These are phyloP conservation scores for Kwoniella pini DNA, from an alignment of 768 basidiomycete species.

Conservation along the genomic window DNA sequence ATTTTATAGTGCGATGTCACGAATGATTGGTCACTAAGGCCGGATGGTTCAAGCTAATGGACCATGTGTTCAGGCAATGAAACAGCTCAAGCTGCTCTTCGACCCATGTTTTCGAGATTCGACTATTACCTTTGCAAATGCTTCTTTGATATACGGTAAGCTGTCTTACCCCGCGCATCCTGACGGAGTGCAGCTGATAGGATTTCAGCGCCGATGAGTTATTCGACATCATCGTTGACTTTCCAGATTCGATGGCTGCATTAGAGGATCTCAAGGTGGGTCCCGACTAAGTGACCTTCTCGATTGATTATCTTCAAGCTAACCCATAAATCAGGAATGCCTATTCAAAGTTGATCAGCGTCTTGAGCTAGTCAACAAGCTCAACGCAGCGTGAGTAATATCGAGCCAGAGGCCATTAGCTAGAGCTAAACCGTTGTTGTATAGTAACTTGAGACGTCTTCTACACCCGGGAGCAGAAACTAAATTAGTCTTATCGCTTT, in stretches of 20 bases:
- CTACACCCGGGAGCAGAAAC: constrained; percentile 97
- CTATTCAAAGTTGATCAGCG: constrained; percentile 57
- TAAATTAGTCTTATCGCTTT: constrained; percentile 81
- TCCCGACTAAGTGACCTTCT: too few relatives aligned
- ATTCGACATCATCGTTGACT: constrained; percentile 95
- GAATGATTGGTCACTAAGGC: not conserved
- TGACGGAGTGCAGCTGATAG: constrained; percentile 11
- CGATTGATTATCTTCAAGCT: too few relatives aligned
- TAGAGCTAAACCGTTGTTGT: not conserved
- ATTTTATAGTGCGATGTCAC: too few relatives aligned
- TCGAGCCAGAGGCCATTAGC: too few relatives aligned
- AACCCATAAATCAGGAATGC: constrained; percentile 43
- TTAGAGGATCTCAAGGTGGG: constrained; percentile 79
- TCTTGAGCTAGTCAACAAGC: constrained; percentile 68
- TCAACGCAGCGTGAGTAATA: constrained; percentile 72
- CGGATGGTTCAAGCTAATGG: too few relatives aligned
- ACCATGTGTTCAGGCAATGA: constrained; percentile 55
- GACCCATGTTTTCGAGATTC: constrained; percentile 73
- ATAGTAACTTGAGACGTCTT: constrained; percentile 78
- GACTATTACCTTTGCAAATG: constrained; percentile 93
- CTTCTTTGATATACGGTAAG: constrained; percentile 78
- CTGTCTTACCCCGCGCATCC: constrained; percentile 4
- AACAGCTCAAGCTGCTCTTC: constrained; percentile 56
- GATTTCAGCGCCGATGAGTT: constrained; percentile 65
- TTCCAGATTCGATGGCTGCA: constrained; percentile 80